Evolutionary conservation across 2,329 filamentous ascomycete genomes (phyloP).

Genomic region (Chaetothyriales sp.): DNA sequence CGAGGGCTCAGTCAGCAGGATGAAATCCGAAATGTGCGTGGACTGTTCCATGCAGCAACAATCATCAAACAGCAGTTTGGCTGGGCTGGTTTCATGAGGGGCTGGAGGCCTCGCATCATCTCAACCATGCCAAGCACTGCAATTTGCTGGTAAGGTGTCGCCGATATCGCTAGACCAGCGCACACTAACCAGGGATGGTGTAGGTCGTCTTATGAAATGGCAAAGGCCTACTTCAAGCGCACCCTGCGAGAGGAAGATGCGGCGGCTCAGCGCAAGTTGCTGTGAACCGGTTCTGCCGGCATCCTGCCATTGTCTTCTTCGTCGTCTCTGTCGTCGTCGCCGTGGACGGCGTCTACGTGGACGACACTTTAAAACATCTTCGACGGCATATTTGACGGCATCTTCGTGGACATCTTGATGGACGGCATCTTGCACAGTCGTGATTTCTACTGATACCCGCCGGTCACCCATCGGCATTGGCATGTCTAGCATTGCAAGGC

Average conservation of each 20-base stretch:
- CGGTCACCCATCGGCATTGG: background rate
- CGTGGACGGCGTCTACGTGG: background rate
- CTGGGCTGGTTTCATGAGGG: conserved; percentile 77
- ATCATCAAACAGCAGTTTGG: conserved; percentile 77
- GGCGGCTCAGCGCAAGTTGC: conserved; percentile 4
- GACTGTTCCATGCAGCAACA: conserved; percentile 61
- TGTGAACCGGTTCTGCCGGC: conserved; percentile 2
- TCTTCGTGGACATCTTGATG: background rate
- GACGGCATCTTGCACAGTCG: background rate
- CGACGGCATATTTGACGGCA: background rate
- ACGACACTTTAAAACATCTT: too few relatives aligned
- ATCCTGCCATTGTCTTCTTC: too few relatives aligned
- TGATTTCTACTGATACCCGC: background rate
- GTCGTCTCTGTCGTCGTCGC: too few relatives aligned
- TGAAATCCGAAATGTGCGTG: conserved; percentile 72
- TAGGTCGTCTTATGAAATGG: conserved; percentile 52
- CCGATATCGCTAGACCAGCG: background rate
- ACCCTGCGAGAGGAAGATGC: conserved; percentile 18
- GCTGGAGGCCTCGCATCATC: conserved; percentile 75
- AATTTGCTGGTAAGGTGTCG: conserved; percentile 89
- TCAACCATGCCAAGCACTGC: conserved; percentile 97
- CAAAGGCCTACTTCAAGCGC: conserved; percentile 50
- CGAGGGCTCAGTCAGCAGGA: conserved; percentile 66
- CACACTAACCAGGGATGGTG: background rate
- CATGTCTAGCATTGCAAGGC: background rate